Base-by-base conservation (phyloP, 169 alveolate species). In the Plasmodium relictum region DNA sequence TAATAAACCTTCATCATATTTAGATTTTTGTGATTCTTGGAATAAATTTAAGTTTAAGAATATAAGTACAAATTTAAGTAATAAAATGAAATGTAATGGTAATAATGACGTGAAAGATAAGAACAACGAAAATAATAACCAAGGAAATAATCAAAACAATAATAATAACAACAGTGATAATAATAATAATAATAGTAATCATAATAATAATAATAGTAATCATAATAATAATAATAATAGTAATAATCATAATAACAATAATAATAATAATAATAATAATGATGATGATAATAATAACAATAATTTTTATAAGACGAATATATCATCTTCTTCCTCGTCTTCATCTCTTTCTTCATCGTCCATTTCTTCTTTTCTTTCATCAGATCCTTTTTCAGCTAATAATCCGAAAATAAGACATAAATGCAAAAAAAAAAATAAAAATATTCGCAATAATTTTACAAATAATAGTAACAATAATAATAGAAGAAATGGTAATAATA, bases 191-290 rank as follows among this genome's bases (percentile, higher is more conserved):
- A 65, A 24, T 10, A 61, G 44, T 41, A 68, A 20, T 7, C 3
- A 24, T 41, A 37, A 61, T 39, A 45, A 26, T 31, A 31, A 56
- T 31, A 45, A 45, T 16, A 68, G 10, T 45, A 52, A 18, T 52
- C 12, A 12, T 66, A 58, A 41, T 20, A 62, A 72, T 16, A 26
- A 54, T 45, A 26, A 44, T 0, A 72, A 50, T 68, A 71, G 16
- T 18, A 58, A 58, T 10, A 58, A 50, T 68, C 44, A 59, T 20
- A 65, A 39, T 20, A 66, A 52, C 20, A 71, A 59, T 26, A 20
- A 80, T 44, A 18, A 65, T 26, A 70, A 72, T 61, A 56, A 72
- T 66, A 50, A 12, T 10, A 48, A 72, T 58, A 80, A 78, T 20
- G 37, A 54, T 18, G 26, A 61, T 16, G 50, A 83, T 54, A 59